Evolutionary conservation across 352 stramenopile species (phyloP).

Genomic region (Thalassiosira livingstoniorum): DNA sequence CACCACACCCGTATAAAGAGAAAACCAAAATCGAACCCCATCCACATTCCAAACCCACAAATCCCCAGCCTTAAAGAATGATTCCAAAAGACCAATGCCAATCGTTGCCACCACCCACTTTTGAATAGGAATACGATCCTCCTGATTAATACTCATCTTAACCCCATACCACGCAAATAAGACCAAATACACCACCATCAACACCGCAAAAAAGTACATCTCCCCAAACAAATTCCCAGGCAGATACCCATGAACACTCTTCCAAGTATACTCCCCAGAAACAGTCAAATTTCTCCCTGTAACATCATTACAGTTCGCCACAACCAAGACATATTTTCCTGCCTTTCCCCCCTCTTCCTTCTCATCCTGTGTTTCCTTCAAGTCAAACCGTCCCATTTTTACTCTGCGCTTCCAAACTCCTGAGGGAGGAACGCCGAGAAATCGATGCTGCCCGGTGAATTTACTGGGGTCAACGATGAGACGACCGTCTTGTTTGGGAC

Average conservation of each 20-base stretch:
- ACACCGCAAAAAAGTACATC: constrained; percentile 77
- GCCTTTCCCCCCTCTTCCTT: constrained; percentile 52
- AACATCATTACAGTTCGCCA: constrained; percentile 81
- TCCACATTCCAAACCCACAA: constrained; percentile 83
- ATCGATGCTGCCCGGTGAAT: constrained; percentile 69
- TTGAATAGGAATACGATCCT: constrained; percentile 78
- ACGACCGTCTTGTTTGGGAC: constrained; percentile 60
- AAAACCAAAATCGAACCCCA: constrained; percentile 71
- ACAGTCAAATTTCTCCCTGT: constrained; percentile 67
- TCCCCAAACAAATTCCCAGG: constrained; percentile 81
- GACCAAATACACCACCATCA: constrained; percentile 65
- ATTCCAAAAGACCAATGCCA: constrained; percentile 72
- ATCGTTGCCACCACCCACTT: constrained; percentile 83
- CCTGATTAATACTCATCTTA: constrained; percentile 71
- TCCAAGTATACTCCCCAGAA: constrained; percentile 73
- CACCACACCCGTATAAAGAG: constrained; percentile 75
- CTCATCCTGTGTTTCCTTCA: constrained; percentile 51
- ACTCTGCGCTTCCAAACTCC: constrained; percentile 61
- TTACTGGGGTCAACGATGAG: constrained; percentile 73
- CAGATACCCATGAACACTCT: constrained; percentile 77
- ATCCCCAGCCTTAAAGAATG: constrained; percentile 76
- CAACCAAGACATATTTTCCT: constrained; percentile 77
- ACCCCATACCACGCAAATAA: constrained; percentile 72
- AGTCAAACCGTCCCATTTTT: constrained; percentile 63
- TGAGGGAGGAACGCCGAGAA: constrained; percentile 65